Conservation (phyloP, 306 rosid genomes). For the Quercus glauca region DNA sequence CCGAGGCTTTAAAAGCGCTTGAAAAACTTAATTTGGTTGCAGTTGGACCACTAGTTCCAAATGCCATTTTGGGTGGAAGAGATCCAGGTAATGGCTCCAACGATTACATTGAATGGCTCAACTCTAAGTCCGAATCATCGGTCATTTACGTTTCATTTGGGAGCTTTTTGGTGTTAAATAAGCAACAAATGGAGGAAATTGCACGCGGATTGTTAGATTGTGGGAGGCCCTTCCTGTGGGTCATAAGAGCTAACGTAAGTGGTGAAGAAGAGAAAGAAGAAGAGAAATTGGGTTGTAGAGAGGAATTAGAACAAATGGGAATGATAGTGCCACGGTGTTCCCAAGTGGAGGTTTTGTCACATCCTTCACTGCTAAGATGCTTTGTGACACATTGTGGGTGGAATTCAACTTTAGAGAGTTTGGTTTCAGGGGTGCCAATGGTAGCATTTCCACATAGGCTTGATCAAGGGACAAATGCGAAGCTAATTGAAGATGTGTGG, state of each 20-base stretch:
- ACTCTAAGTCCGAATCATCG: constrained; percentile 32
- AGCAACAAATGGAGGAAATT: constrained; percentile 52
- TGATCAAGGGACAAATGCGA: too few species aligned
- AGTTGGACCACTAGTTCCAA: constrained; percentile 66
- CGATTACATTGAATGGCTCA: constrained; percentile 49
- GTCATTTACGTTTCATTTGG: constrained; percentile 73
- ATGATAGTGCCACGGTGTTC: too few species aligned
- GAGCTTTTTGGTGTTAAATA: constrained; percentile 21
- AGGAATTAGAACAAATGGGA: too few species aligned
- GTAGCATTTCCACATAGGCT: too few species aligned
- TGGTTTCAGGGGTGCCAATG: too few species aligned
- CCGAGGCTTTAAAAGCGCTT: constrained; percentile 27
- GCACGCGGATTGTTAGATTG: constrained; percentile 43
- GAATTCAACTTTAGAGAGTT: too few species aligned
- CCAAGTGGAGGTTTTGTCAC: too few species aligned
- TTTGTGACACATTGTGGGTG: too few species aligned
- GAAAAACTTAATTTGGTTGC: constrained; percentile 13
- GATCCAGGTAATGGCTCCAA: constrained; percentile 15
- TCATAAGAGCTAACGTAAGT: constrained; percentile 16
- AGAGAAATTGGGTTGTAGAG: too few species aligned
- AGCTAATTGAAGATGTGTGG: too few species aligned
- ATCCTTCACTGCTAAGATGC: too few species aligned
- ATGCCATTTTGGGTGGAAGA: constrained; percentile 28
- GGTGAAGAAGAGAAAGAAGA: too few species aligned
- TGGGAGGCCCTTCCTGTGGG: constrained; percentile 55